phyloP scores from a whole-genome alignment of 169 alveolate genomes.

The Eimeria praecox region DNA sequence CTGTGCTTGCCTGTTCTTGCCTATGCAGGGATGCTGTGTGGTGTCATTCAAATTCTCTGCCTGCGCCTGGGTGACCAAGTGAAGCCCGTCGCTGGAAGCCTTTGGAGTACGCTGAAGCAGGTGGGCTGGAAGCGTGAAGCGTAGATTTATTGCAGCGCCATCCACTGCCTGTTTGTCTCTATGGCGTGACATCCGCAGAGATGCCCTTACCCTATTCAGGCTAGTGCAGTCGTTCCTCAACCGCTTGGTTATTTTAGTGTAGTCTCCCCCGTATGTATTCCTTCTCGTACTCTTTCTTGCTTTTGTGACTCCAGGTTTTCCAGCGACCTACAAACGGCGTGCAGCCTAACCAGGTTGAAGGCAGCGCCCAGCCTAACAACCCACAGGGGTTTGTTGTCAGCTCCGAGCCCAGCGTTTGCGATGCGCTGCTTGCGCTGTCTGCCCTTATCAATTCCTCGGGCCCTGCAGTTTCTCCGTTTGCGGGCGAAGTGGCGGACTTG shows the following conservation, averaged over 20 bases:
- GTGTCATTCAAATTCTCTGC: slow-evolving; percentile 81
- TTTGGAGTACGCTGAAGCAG: slow-evolving; percentile 56
- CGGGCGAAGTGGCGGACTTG: slow-evolving; percentile 76
- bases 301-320: slow-evolving; percentile 6
- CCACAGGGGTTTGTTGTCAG: slow-evolving; percentile 59
- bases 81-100: slow-evolving; percentile 77
- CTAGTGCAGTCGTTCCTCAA: not conserved
- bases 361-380: slow-evolving; percentile 24
- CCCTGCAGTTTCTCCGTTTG: slow-evolving; percentile 69
- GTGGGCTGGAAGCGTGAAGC: not conserved
- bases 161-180: not conserved
- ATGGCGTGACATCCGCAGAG: not conserved
- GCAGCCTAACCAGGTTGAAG: slow-evolving; percentile 3
- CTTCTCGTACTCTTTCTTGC: not conserved
- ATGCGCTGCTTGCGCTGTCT: slow-evolving; percentile 90
- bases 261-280: not conserved
- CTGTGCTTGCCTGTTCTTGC: not conserved
- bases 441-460: slow-evolving; percentile 88
- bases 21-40: slow-evolving; percentile 74
- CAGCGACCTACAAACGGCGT: slow-evolving; percentile 49
- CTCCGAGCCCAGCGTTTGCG: slow-evolving; percentile 82
- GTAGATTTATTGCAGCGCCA: not conserved
- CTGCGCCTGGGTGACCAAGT: slow-evolving; percentile 77
- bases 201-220: not conserved
- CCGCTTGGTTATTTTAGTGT: not conserved